Evolutionary conservation across 2,329 filamentous ascomycete genomes (phyloP), one percentile per base, ranked within the genome.

Genomic region (Albophoma yamanashiensis): DNA sequence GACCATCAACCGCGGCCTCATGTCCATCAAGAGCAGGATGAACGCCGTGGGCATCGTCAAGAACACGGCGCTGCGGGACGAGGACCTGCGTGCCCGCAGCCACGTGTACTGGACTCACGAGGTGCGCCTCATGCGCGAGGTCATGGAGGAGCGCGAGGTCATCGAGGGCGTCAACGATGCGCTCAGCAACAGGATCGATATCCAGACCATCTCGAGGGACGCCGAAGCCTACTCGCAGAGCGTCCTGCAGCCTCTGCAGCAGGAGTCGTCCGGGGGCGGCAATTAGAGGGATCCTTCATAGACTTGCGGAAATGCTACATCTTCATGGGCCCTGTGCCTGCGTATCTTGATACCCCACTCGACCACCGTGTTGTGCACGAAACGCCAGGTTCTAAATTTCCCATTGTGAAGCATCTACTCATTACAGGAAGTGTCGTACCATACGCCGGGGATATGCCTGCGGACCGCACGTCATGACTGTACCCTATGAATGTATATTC

Each of bases 91-190:
- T 61, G 78, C 74, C 2, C 81, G 82, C 61, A 82, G 82, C 57
- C 82, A 87, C 65, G 81, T 79, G 20, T 97, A 97, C 74, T 97
- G 93, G 93, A 76, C 79, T 12, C 87, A 88, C 53, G 91, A 97
- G 76, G 88, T 85, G 8, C 78, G 82, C 58, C 72, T 91, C 38
- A 91, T 89, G 82, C 77, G 82, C 42, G 85, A 88, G 67, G 85
- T 89, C 31, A 88, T 95, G 82, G 89, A 92, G 77, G 89, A 93
- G 63, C 80, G 85, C 62, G 88, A 89, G 63, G 89, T 92, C 9
- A 75, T 90, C 42, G 85, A 87, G 67, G 84, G 87, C 58, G 82
- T 91, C 62, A 86, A 88, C 61, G 82, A 85, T 69, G 88, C 86
- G 14, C 72, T 92, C 64, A 76, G 78, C 67, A 82, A 81, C 63